Base-by-base conservation (phyloP, 2,329 filamentous ascomycete genomes). In the Daldinia sp. region DNA sequence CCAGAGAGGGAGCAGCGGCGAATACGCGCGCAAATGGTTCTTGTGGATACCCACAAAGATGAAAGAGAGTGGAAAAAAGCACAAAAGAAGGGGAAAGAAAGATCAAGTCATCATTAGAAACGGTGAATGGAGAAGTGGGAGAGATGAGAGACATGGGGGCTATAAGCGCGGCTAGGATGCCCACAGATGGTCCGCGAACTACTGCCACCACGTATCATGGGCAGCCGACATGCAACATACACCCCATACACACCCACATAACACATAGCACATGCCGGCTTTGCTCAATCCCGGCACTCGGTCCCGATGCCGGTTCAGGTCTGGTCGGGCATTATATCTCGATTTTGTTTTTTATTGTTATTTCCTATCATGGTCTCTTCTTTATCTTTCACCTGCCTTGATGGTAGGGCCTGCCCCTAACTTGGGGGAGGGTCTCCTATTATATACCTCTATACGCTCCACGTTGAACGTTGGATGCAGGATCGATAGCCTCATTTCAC, bases 121-220 rank as follows among this genome's bases (percentile, higher is more conserved):
- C 21, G 30, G 39, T 49, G 17, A 56, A 56, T 43, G 19, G 41
- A 45, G 47, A 25, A 34, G 54, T 25, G 19, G 25, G 47, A 37
- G n/a, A 15, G 19, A 35, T n/a, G 27, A 48, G 25, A 32, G 27
- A 19, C 17, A 30, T 25, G 41, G 35, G 34, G 10, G 15, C 54
- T 61, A 66, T 61, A 58, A 54, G 25, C 11, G 34, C 27, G 19
- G 25, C 34, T 37, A 55, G 41, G 43, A 61, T 64, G 57, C 47
- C 57, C 61, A 49, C 49, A 49, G 37, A 32, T 57, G 64, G 64
- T 61, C 49, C 64, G 64, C 64, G 64, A 51, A 61, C 64, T 9
- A 61, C 29, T 21, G 54, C 61, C 54, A 45, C 55, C 17, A 32
- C 21, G 41, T 27, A 34, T 39, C 17, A 15, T 39, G 32, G 34